Evolutionary conservation across 2,329 filamentous ascomycete species (phyloP), one percentile per base, ranked within the genome.

Genomic region (Sordariomycetes sp.): DNA sequence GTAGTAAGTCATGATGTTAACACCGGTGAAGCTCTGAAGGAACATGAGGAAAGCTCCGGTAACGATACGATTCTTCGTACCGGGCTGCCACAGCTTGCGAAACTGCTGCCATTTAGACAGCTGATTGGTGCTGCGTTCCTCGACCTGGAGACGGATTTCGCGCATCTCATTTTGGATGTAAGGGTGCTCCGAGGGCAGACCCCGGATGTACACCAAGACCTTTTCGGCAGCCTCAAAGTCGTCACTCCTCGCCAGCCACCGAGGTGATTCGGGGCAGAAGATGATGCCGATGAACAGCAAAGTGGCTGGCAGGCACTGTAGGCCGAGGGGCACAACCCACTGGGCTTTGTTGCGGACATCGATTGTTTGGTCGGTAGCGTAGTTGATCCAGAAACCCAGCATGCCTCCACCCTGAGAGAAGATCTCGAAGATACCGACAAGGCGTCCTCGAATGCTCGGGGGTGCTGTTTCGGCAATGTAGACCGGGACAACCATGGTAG

Each of bases 1-100:
- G 23, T 40, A 79, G 51, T 78, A 79, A 4, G 70, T 72, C 33
- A 79, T 76, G 21, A 78, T 72, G 48, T 78, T 71, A 34, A 49
- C 47, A 10, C 51, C 51, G 9, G 46, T 46, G 14, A 48, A 49
- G 20, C 48, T 50, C 41, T 59, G 52, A 7, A 55, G 40, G 21
- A 57, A 53, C 53, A 59, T 57, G 68, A 76, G 23, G 29, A 56
- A 72, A 57, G 77, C 41, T 54, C 68, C 25, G 60, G 64, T 29
- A n/a, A 36, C 25, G 60, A 64, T 39, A 10, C 42, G 34, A 66
- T 71, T 55, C 16, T 54, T 46, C 12, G 55, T 48, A 4, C 57
- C 52, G 45, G 51, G 50, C n/a, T 52, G 45, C 37, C 59, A 55
- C 3, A 58, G 45, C 45, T 55, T 57, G 43, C 44, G 46, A 38